Conservation (phyloP, 257 asterid genomes). For the Salvia rosmarinus region DNA sequence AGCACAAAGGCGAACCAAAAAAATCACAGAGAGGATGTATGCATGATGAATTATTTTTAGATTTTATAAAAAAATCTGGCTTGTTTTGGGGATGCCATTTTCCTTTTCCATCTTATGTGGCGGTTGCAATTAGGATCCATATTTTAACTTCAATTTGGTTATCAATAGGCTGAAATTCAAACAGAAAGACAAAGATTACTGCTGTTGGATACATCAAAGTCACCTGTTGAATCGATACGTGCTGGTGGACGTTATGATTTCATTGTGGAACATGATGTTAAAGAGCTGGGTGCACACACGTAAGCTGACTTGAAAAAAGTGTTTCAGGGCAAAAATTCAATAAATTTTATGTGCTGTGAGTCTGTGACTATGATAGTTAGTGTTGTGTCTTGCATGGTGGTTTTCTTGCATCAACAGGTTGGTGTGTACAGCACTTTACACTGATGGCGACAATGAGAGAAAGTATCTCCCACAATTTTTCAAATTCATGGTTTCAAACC, state of each 20-base stretch:
- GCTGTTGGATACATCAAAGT: conserved; percentile 87
- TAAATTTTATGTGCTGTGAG: background rate
- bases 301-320: conserved; percentile 45
- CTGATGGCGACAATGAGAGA: conserved; percentile 84
- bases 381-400: conserved; percentile 27
- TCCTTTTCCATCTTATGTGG: conserved; percentile 23
- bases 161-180: conserved; percentile 90
- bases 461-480: conserved; percentile 98
- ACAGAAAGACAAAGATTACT: conserved; percentile 94
- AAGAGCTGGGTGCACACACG: conserved; percentile 99
- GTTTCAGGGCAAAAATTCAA: background rate
- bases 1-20: background rate
- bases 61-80: background rate
- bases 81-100: conserved; percentile 15
- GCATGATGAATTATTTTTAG: conserved; percentile 20
- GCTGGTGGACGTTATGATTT: conserved; percentile 98
- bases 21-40: conserved; percentile 16
- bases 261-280: conserved; percentile 98
- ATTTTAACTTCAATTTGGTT: conserved; percentile 36
- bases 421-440: conserved; percentile 97
- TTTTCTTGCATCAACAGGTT: conserved; percentile 54
- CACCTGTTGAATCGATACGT: conserved; percentile 93
- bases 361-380: background rate
- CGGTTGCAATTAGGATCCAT: conserved; percentile 14
- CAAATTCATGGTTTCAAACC: conserved; percentile 94